Evolutionary conservation across 805 yeast genomes (phyloP), one percentile per base, ranked within the genome.

Genomic region (Saccharomycopsis selenospora): DNA sequence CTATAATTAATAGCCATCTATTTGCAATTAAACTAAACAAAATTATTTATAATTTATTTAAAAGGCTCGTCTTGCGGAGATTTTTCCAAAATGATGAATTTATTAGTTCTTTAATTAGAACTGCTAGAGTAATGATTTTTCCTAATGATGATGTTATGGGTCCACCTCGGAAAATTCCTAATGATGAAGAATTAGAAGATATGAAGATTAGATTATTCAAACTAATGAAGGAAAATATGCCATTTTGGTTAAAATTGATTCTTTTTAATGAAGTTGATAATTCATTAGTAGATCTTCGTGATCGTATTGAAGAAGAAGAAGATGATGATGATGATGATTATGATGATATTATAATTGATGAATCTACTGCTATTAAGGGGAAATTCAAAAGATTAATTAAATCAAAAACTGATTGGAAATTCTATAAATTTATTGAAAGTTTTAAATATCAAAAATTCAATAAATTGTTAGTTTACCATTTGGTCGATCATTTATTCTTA

Each of bases 111-210:
- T 41, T 61, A 3, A 25, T 73, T 4, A 55, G 55, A n/a, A 54
- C 57, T 11, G 52, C 66, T 2, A 59, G 79, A 46, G 59, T 61
- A 26, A 58, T 62, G 26, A 53, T 75, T n/a, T 76, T 75, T 50
- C 79, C 80, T 2, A 61, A 60, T 23, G 77, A 76, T 56, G 72
- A 69, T 13, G 58, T 59, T n/a, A 68, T 76, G 72, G 80, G 80
- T 0, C 73, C 75, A 3, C 66, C 73, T 3, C 57, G 73, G 20
- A 56, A 62, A 2, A 61, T 65, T n/a, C 79, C 80, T 1, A 58
- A 61, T 8, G 63, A 59, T 0, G 66, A 60, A 20, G 75, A 72
- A 50, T 67, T 69, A 48, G 62, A 59, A 25, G 53, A 53, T 2
- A 57, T 66, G 22, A 63, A 65, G 44, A 53, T 53, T n/a, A 50